Base-by-base conservation (phyloP, 2,329 filamentous ascomycete species). In the Ceratocystis diversiconidia region DNA sequence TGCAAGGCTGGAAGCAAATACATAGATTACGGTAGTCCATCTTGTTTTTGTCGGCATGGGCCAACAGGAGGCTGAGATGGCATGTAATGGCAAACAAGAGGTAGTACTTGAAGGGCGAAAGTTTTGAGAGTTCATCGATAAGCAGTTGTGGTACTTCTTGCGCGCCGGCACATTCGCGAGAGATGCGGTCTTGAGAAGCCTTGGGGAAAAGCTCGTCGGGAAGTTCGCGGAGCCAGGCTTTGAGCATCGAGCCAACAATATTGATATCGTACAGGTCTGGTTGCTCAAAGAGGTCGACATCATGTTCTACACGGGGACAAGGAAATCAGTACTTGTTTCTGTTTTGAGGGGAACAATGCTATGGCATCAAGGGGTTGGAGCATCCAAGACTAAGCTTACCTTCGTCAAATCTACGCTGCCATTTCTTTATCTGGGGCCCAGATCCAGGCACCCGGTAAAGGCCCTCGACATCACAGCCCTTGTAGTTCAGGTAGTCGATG, bases 51-150 rank as follows among this genome's bases (percentile, higher is more conserved):
- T 95, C 90, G 28, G 91, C 88, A 74, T 95, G 92, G 1, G 90
- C 91, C 70, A 96, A 85, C 8, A 97, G 82, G 30, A 96, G 82
- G 71, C 91, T 96, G 61, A 97, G 85, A 72, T 97, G 92, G 75
- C 92, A 96, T 43, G 92, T 97, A 71, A 96, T 96, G 71, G 92
- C 92, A 74, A 97, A 97, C 5, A 97, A 85, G 15, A 97, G 86
- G 73, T 97, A 96, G 76, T 97, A 97, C 76, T 96, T 95, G 79
- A 94, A 96, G 0, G 92, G 92, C 5, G 92, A 89, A n/a, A 97
- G 81, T 70, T 90, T 92, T 1, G 92, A 96, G 2, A 97, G 84
- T 74, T 96, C 90, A 69, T 96, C 91, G 70, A 95, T 86, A 66
- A 97, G 82, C 75, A 94, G 74, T 73, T 95, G 88, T 0, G 92